Conservation (phyloP, 805 yeast species). For the Grigorovia yakushimaensis region DNA sequence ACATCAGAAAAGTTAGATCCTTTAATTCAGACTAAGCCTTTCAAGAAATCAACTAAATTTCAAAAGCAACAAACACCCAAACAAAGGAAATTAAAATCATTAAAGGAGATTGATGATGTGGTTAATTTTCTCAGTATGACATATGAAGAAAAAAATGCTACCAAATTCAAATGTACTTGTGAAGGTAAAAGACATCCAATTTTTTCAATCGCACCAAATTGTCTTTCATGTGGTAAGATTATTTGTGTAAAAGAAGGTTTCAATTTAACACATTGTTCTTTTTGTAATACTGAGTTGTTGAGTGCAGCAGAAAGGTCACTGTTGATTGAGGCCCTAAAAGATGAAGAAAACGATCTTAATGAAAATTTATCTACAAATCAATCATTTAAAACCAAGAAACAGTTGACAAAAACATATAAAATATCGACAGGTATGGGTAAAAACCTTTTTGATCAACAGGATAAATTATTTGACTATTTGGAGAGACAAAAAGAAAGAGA, state of each 20-base stretch:
- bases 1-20: background rate
- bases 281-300: slow-evolving; percentile 62
- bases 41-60: background rate
- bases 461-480: slow-evolving; percentile 47
- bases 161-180: slow-evolving; percentile 52
- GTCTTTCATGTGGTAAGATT: slow-evolving; percentile 88
- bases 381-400: slow-evolving; percentile 15
- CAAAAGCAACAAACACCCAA: slow-evolving; percentile 8
- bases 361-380: slow-evolving; percentile 5
- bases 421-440: slow-evolving; percentile 53
- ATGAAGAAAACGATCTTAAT: slow-evolving; percentile 41
- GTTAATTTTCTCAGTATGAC: slow-evolving; percentile 42
- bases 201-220: slow-evolving; percentile 85
- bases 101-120: slow-evolving; percentile 59
- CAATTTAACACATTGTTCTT: slow-evolving; percentile 71
- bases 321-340: slow-evolving; percentile 42
- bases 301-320: slow-evolving; percentile 50
- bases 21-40: background rate
- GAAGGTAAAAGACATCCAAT: slow-evolving; percentile 84
- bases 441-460: slow-evolving; percentile 60
- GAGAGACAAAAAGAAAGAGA: slow-evolving; percentile 40
- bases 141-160: slow-evolving; percentile 12
- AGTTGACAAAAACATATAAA: slow-evolving; percentile 36
- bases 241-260: slow-evolving; percentile 81
- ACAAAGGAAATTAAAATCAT: slow-evolving; percentile 40